Percentiles rank a stretch among this genome's conserved stretches.
Conservation (phyloP, 2,329 filamentous ascomycete species). For the Xylariales sp. region DNA sequence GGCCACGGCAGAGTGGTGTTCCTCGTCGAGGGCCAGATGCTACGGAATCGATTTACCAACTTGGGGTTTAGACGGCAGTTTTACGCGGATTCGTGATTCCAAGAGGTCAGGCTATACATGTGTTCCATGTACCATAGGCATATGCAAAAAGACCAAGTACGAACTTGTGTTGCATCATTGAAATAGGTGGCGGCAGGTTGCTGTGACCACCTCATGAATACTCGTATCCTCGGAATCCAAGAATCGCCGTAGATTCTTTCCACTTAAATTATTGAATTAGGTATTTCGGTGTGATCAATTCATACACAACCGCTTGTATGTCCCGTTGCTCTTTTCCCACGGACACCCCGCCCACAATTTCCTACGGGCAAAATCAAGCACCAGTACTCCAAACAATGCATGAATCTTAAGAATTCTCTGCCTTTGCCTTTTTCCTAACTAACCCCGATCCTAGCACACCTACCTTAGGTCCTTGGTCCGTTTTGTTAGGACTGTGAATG, state of each 20-base stretch:
- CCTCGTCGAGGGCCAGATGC: constrained; percentile 30
- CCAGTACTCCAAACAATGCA: constrained; percentile 20
- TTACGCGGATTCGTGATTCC: constrained; percentile 3
- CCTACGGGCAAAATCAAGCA: neutral
- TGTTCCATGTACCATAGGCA: neutral
- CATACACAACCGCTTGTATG: constrained; percentile 15
- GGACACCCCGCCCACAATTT: neutral
- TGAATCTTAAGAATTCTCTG: neutral
- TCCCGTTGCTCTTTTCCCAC: neutral
- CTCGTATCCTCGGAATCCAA: neutral
- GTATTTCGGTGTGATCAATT: neutral
- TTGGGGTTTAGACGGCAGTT: constrained; percentile 23
- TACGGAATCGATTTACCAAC: constrained; percentile 24
- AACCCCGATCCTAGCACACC: constrained; percentile 34
- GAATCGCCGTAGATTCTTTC: neutral
- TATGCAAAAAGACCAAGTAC: neutral
- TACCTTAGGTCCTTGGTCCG: constrained; percentile 8
- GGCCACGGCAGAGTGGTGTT: constrained; percentile 62
- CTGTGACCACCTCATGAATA: neutral
- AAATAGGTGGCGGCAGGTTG: neutral
- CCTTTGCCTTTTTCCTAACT: constrained; percentile 32
- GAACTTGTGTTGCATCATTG: neutral
- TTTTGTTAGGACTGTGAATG: neutral
- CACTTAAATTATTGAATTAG: neutral
- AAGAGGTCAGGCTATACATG: neutral